phyloP scores from a whole-genome alignment of 192 early-diverging fungal genomes.

The Haplosporangium gracile region DNA sequence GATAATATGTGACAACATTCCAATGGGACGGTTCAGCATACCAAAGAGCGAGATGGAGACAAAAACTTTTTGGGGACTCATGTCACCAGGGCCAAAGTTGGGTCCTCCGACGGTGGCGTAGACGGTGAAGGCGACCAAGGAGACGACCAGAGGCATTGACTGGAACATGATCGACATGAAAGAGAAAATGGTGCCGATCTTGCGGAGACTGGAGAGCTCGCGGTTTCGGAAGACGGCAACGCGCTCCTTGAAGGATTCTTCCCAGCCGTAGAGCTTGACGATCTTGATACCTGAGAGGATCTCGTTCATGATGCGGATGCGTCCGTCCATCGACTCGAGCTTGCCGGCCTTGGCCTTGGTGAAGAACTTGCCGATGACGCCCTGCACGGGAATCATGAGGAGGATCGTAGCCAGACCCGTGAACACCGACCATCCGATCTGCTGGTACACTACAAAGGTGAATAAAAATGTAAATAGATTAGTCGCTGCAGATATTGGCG shows the following conservation, averaged over 20 bases:
- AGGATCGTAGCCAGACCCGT: slow-evolving; percentile 34
- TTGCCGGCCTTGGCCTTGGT: slow-evolving; percentile 37
- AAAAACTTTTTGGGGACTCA: slow-evolving; percentile 36
- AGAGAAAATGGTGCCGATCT: slow-evolving; percentile 28
- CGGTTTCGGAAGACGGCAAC: slow-evolving; percentile 27
- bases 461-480: not conserved
- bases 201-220: slow-evolving; percentile 13
- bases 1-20: slow-evolving; percentile 47
- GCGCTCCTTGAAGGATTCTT: slow-evolving; percentile 36
- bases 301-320: slow-evolving; percentile 58
- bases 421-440: slow-evolving; percentile 48
- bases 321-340: slow-evolving; percentile 55
- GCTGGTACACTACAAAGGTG: slow-evolving; percentile 26
- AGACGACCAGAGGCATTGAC: slow-evolving; percentile 32
- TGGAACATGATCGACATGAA: slow-evolving; percentile 52
- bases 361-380: slow-evolving; percentile 22
- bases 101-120: slow-evolving; percentile 44
- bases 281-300: slow-evolving; percentile 60
- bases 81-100: slow-evolving; percentile 31
- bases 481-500: not conserved
- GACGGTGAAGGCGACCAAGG: slow-evolving; percentile 37
- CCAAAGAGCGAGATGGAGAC: slow-evolving; percentile 45
- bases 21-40: slow-evolving; percentile 46
- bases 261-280: slow-evolving; percentile 60
- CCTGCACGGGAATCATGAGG: slow-evolving; percentile 30